Conservation (phyloP, 1,284 basidiomycete species). For the Leccinum pachyderme region DNA sequence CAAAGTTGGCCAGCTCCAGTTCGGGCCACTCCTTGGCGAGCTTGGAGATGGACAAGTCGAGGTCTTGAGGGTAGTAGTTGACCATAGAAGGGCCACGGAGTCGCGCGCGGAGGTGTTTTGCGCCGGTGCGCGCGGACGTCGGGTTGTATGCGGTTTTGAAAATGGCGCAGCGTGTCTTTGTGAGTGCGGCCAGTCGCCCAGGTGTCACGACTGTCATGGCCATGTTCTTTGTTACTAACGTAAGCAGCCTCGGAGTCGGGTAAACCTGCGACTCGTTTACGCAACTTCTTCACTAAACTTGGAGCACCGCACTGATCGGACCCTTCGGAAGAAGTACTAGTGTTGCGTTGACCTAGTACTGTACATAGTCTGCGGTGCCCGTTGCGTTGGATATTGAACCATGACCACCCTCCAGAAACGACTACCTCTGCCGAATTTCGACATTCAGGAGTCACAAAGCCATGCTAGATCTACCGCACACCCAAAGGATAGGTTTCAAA, state of each 20-base stretch:
- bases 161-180: constrained; percentile 61
- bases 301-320: too few relatives aligned
- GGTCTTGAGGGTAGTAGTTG: constrained; percentile 66
- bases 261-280: too few relatives aligned
- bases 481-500: neutral
- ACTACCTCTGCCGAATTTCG: neutral
- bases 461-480: neutral
- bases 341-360: too few relatives aligned
- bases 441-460: neutral
- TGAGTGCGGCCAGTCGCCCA: constrained; percentile 52
- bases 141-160: constrained; percentile 89
- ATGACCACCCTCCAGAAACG: neutral
- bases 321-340: too few relatives aligned
- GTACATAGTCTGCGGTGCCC: neutral
- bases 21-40: constrained; percentile 53
- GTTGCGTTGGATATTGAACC: neutral
- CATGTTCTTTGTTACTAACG: neutral
- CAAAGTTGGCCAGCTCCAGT: constrained; percentile 57
- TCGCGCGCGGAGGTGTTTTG: constrained; percentile 77
- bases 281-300: too few relatives aligned
- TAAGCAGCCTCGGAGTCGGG: too few relatives aligned
- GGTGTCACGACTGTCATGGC: constrained; percentile 27
- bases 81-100: constrained; percentile 78
- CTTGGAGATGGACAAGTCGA: constrained; percentile 53
- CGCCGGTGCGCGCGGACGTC: constrained; percentile 70